Evolutionary conservation across 371 early-diverging fungal species (phyloP), one percentile per base, ranked within the genome.

Genomic region (Phascolomyces articulosus): DNA sequence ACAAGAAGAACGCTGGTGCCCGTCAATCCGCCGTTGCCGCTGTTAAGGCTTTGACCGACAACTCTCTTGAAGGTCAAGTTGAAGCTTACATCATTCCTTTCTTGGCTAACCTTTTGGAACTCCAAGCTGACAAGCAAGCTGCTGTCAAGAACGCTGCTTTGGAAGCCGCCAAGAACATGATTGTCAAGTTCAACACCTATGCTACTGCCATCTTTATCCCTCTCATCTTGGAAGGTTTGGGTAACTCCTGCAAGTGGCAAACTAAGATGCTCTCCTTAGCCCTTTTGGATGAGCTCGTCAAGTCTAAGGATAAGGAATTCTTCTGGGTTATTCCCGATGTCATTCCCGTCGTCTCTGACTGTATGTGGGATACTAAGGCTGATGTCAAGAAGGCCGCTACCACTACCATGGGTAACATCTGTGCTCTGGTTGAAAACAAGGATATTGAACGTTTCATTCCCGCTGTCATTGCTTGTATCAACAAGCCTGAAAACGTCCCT

Each of bases 171-270:
- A 78, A 74, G 48, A 78, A 80, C 31, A 62, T 91, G 29, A 59
- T 83, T 65, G 69, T 65, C 23, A 76, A 76, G 55, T 69, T 85
- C 58, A 84, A 85, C 11, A 81, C 87, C 11, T 71, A 83, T 61
- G 84, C 88, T 29, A 80, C 86, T 44, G 71, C 74, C 21, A 69
- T 79, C 49, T 64, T 88, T n/a, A 71, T 91, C 20, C 91, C 91
- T 18, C 62, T 76, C 53, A 74, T 91, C 27, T 79, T 82, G 41
- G 85, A 86, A 24, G 81, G 77, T 65, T 82, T 88, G 64, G 77
- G 70, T 60, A 84, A 88, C 73, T 83, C 87, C 49, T 86, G 85
- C 64, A 91, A 92, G 74, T 92, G 92, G 92, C 92, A 91, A 73
- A 87, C 90, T 61, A 87, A 89, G 77, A 84, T 85, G 29, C 89